phyloP scores from a whole-genome alignment of 169 alveolate species.

The Besnoitia besnoiti region DNA sequence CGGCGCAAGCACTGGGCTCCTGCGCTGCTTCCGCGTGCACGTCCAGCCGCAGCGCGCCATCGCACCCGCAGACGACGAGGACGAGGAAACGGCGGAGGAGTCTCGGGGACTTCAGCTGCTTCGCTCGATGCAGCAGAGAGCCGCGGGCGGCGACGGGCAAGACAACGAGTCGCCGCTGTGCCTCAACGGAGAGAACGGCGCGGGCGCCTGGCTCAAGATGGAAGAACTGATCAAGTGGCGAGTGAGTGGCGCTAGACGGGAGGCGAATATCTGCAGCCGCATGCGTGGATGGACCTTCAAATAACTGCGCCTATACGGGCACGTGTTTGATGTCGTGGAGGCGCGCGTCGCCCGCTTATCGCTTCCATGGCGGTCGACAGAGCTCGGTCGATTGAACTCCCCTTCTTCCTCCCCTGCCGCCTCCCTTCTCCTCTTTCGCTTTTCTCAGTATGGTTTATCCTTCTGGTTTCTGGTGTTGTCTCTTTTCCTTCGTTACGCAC shows the following conservation, averaged over 20 bases:
- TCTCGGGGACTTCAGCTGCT: not conserved
- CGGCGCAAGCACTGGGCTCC: not conserved
- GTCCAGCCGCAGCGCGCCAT: not conserved
- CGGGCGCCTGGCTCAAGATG: not conserved
- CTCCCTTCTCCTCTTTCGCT: not conserved
- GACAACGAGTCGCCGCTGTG: not conserved
- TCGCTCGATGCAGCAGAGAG: not conserved
- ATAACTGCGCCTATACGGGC: no score
- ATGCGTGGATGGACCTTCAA: no score
- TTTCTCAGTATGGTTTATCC: not conserved
- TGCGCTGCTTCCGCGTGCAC: conserved; percentile 24
- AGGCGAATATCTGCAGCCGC: not conserved
- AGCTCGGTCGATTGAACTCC: not conserved
- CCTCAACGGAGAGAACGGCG: not conserved
- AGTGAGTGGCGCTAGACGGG: no score
- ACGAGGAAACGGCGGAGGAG: not conserved
- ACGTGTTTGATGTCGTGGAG: no score
- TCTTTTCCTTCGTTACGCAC: no score
- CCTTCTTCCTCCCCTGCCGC: not conserved
- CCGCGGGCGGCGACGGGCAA: not conserved
- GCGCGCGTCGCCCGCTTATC: no score
- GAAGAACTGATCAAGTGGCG: not conserved
- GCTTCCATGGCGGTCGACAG: no score
- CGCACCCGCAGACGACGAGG: not conserved
- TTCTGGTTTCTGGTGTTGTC: not conserved